Conservation (phyloP, 176 grass and related monocot species). For the Guadua angustifolia region DNA sequence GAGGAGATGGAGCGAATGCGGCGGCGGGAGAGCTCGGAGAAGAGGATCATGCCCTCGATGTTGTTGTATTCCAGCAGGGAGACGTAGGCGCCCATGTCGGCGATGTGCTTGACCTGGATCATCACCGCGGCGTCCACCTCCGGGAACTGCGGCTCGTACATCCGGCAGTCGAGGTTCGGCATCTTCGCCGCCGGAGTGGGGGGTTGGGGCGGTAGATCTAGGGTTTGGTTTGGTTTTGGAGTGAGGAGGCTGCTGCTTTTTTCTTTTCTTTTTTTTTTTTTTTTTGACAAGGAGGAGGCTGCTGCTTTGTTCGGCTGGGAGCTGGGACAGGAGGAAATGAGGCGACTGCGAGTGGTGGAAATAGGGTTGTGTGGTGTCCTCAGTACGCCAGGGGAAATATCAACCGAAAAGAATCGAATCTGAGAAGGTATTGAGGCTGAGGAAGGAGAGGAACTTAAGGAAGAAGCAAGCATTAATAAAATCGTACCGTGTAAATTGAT, state of each 20-base stretch:
- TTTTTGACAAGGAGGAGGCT: no score
- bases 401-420: no score
- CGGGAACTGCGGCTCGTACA: slow-evolving; percentile 82
- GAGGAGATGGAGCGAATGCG: slow-evolving; percentile 82
- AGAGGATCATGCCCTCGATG: slow-evolving; percentile 95
- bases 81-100: slow-evolving; percentile 88
- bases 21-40: slow-evolving; percentile 89
- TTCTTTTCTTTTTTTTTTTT: no score
- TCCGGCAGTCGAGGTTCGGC: slow-evolving; percentile 83
- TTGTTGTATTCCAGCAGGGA: slow-evolving; percentile 92
- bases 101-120: slow-evolving; percentile 98
- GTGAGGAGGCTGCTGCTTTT: neutral
- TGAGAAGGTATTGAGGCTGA: no score
- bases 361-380: no score
- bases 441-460: no score
- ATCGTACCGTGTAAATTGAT: no score
- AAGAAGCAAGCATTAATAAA: no score
- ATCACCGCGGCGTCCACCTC: slow-evolving; percentile 95
- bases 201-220: slow-evolving; percentile 39
- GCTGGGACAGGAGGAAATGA: no score
- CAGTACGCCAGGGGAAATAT: no score
- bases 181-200: slow-evolving; percentile 40
- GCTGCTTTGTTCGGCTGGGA: neutral
- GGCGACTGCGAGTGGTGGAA: no score
- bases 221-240: slow-evolving; percentile 51